These are phyloP conservation scores for Chenopodium suecicum DNA, from an alignment of 148 eudicot genomes.

Conservation along the genomic window DNA sequence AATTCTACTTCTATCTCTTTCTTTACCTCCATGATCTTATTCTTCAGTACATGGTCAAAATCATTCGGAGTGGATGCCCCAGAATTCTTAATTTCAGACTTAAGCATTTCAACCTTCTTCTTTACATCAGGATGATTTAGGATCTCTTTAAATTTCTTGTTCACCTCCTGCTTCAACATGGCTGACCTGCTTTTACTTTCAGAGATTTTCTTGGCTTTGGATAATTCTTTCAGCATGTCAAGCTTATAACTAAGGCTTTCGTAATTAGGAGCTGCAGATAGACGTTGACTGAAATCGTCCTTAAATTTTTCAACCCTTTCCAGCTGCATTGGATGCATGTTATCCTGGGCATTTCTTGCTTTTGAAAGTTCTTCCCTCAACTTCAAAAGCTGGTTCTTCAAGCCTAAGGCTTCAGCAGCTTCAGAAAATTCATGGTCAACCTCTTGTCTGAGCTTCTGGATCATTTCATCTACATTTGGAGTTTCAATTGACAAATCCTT, in stretches of 20 bases:
- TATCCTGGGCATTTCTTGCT: constrained; percentile 56
- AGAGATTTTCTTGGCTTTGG: constrained; percentile 47
- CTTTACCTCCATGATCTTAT: constrained; percentile 46
- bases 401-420: constrained; percentile 69
- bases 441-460: constrained; percentile 56
- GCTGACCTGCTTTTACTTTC: constrained; percentile 41
- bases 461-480: constrained; percentile 54
- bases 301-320: constrained; percentile 60
- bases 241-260: constrained; percentile 56
- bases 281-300: constrained; percentile 53
- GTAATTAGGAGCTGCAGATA: constrained; percentile 66
- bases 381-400: constrained; percentile 47
- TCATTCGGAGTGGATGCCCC: constrained; percentile 45
- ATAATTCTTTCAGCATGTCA: constrained; percentile 65
- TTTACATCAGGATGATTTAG: constrained; percentile 52
- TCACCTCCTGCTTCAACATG: constrained; percentile 44
- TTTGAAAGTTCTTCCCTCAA: constrained; percentile 63
- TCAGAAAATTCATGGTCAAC: constrained; percentile 60
- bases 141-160: constrained; percentile 49
- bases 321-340: constrained; percentile 27
- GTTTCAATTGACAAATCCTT: constrained; percentile 42
- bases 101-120: constrained; percentile 56
- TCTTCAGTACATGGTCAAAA: constrained; percentile 45
- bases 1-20: constrained; percentile 50
- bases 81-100: constrained; percentile 55